Evolutionary conservation across 2,329 filamentous ascomycete genomes (phyloP), one percentile per base, ranked within the genome.

Genomic region (Alternaria sp.): DNA sequence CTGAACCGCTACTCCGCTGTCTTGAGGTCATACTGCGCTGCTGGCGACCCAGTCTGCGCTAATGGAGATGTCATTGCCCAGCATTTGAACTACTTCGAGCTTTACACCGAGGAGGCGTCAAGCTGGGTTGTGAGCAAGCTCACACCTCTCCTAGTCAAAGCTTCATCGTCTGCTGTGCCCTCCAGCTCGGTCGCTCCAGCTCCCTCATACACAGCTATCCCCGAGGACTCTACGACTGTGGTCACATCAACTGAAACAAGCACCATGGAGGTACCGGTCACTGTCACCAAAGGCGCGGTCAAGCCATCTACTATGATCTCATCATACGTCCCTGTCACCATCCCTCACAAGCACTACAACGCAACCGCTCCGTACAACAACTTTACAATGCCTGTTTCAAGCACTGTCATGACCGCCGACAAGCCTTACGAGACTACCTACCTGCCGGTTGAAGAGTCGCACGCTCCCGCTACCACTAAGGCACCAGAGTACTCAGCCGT

Each of bases 1-100:
- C 28, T 59, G 20, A 59, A 43, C 36, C 26, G 18, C 34, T 59
- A 48, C 43, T 48, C 42, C 6, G 54, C 56, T 8, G 42, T 54
- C 36, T 28, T 59, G 43, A 44, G 56, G 42, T 59, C 56, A n/a
- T 59, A 59, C 51, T 59, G 56, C 36, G 56, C 51, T 48, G 56
- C 34, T 11, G 51, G 51, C 26, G 56, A 59, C 36, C 56, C 56
- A 18, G 36, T 59, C 12, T 59, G 56, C 28, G 56, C 51, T n/a
- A 34, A 32, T 12, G 56, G 51, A 22, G 11, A 22, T 4, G 43
- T 36, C 0, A 28, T 42, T 22, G 20, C 56, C 26, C 51, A 59
- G 12, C 56, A 59, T 30, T 36, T 59, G 32, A 59, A 59, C 43
- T 59, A 59, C 51, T 59, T 59, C 20, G 43, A 59, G 16, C 51